These are phyloP conservation scores for Fusarium tupiense DNA, from an alignment of 2,329 filamentous ascomycete species.

Conservation along the genomic window DNA sequence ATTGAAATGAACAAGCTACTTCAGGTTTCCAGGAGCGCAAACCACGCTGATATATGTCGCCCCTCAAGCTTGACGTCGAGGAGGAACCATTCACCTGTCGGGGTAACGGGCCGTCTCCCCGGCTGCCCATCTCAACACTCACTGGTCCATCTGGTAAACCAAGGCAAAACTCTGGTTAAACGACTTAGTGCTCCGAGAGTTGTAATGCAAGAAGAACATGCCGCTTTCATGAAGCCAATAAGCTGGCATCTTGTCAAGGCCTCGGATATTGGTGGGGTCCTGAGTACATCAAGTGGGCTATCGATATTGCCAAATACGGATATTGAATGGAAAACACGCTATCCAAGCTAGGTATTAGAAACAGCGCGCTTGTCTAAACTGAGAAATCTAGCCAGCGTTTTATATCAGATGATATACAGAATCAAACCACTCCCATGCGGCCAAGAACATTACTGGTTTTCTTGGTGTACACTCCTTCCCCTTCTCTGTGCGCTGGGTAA, in stretches of 20 bases:
- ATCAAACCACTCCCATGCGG: background rate
- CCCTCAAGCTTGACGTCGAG: background rate
- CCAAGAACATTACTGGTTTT: background rate
- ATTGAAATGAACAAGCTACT: rapidly evolving
- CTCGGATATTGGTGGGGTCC: background rate
- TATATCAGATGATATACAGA: background rate
- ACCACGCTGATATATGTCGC: background rate
- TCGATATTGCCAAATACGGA: background rate
- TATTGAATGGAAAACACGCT: background rate
- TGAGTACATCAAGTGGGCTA: background rate
- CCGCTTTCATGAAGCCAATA: background rate
- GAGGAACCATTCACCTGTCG: background rate
- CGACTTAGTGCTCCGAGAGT: rapidly evolving
- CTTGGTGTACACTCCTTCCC: background rate
- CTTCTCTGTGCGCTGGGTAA: rapidly evolving
- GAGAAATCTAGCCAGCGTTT: background rate
- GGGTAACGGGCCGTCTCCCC: background rate
- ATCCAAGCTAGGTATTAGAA: background rate
- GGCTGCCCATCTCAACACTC: rapidly evolving
- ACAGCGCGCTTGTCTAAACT: background rate
- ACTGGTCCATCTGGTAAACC: background rate
- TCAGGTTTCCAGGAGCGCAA: background rate
- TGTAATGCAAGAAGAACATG: background rate
- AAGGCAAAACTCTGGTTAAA: constrained; percentile 2
- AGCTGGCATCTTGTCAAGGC: rapidly evolving